phyloP scores from a whole-genome alignment of 306 rosid genomes.

The Fragaria ananassa region DNA sequence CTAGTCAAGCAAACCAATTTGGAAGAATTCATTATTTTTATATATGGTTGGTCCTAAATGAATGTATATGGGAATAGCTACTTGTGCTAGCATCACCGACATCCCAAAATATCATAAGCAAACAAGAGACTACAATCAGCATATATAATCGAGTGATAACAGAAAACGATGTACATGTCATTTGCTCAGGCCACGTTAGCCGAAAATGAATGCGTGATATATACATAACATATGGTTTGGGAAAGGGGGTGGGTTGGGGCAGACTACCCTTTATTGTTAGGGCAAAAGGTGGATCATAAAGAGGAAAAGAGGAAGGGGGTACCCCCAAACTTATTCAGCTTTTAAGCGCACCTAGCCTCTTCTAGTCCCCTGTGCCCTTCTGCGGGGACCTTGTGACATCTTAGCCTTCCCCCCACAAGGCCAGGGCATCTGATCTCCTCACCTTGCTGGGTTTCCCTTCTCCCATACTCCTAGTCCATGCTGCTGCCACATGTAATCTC shows the following conservation, averaged over 20 bases:
- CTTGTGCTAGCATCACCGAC: no score
- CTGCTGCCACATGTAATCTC: not conserved
- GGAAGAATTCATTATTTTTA: no score
- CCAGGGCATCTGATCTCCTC: slow-evolving; percentile 1
- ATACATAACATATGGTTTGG: not conserved
- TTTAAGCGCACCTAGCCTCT: slow-evolving; percentile 15
- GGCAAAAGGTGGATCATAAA: slow-evolving; percentile 23
- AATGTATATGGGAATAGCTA: no score
- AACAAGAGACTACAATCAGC: no score
- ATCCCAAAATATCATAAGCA: no score
- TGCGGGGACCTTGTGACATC: slow-evolving; percentile 22
- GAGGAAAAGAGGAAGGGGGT: not conserved
- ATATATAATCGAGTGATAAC: no score
- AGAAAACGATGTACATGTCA: not conserved
- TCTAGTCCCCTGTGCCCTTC: slow-evolving; percentile 11
- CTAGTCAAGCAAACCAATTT: no score
- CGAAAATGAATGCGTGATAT: not conserved
- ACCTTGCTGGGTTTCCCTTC: slow-evolving; percentile 3
- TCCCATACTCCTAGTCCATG: slow-evolving; percentile 1
- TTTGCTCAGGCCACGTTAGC: not conserved
- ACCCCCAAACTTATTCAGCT: not conserved
- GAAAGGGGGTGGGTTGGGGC: not conserved
- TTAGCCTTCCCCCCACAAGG: slow-evolving; percentile 14
- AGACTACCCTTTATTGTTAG: not conserved
- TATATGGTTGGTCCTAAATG: no score